Evolutionary conservation across 148 eudicot genomes (phyloP), one percentile per base, ranked within the genome.

Genomic region (Dysphania ambrosioides): DNA sequence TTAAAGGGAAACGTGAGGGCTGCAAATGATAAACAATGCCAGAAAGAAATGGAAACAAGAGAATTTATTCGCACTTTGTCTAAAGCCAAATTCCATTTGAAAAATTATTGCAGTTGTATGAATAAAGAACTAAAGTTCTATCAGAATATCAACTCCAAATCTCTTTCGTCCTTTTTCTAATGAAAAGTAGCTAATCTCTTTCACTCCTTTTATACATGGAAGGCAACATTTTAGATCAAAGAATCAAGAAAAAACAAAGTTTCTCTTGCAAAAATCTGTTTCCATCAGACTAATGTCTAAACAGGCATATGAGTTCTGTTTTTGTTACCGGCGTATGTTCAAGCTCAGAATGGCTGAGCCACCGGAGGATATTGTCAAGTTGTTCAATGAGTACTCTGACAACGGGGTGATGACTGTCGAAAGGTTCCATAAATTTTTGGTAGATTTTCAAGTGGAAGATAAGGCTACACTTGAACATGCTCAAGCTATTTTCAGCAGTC

Each of bases 331-430:
- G 73, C 73, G 88, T 5, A 82, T 72, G 80, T 85, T 89, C 78
- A 85, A 75, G 81, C 79, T 78, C 35, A 77, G 51, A 38, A 72
- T 72, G 35, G 83, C 79, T 8, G 90, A 82, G 42, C 82, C 87
- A 6, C 93, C 90, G 30, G 77, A 79, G 16, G 93, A 89, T 61
- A 73, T 87, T 0, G 81, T 61, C 42, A 40, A 11, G 12, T 8
- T 87, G 70, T 85, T 89, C 63, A 57, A 72, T 4, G 49, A 29
- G 1, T 89, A 83, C 75, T 86, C 94, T 15, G 87, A 83, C 6
- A 79, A 90, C 55, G 88, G 90, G 2, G 74, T 58, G 1, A 90
- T 90, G 91, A 76, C 80, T 27, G 26, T 79, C 4, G 83, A 85
- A 66, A 70, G 78, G 2, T 82, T 90, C 47, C 83, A 68, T 34